A percentile compares a stretch with the other conserved stretches of the same genome.
Evolutionary conservation across 2,329 filamentous ascomycete genomes (phyloP).

Genomic region (Talaromyces verruculosus): DNA sequence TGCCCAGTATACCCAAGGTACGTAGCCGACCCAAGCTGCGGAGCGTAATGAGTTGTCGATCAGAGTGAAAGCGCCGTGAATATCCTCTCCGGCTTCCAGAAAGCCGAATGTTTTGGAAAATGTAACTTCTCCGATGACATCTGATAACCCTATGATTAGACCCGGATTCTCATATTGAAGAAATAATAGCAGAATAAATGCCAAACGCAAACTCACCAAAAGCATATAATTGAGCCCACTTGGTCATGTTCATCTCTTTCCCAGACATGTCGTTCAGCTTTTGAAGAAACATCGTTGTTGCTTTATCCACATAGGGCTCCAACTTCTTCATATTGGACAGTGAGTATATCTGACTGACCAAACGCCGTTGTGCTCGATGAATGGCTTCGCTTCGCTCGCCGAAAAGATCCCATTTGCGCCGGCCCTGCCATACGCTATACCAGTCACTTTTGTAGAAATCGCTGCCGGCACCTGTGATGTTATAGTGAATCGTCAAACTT

Average conservation of each 20-base stretch:
- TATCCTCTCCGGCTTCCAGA: conserved; percentile 35
- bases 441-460: conserved; percentile 45
- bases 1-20: conserved; percentile 38
- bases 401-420: conserved; percentile 43
- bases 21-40: conserved; percentile 41
- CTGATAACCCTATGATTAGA: conserved; percentile 23
- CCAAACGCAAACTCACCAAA: conserved; percentile 7
- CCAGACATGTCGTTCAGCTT: conserved; percentile 30
- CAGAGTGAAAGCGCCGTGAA: conserved; percentile 33
- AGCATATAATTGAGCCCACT: conserved; percentile 17
- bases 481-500: too few species aligned
- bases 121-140: conserved; percentile 46
- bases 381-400: conserved; percentile 38
- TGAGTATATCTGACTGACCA: conserved; percentile 38
- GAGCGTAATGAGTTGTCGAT: conserved; percentile 37
- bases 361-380: conserved; percentile 37
- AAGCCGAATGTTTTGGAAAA: conserved; percentile 41
- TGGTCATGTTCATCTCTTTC: conserved; percentile 3
- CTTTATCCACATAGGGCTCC: conserved; percentile 43
- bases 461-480: conserved; percentile 36
- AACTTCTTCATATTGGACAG: conserved; percentile 42
- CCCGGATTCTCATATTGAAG: neutral
- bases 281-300: conserved; percentile 36
- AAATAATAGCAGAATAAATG: conserved; percentile 7
- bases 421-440: conserved; percentile 44